Base-by-base conservation (phyloP, 2,329 filamentous ascomycete genomes). In the Botrytis byssoidea region DNA sequence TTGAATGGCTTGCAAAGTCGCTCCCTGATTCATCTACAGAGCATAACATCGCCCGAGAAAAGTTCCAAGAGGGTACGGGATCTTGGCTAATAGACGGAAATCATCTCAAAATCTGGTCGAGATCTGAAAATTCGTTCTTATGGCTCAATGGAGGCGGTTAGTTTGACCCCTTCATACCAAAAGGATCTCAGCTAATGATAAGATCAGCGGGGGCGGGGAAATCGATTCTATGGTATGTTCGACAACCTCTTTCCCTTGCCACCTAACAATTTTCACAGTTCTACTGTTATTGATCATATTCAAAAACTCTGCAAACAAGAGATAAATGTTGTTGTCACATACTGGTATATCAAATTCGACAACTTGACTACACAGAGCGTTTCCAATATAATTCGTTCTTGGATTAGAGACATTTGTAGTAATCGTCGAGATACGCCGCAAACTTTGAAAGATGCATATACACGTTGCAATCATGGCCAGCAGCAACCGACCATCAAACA, bases 261-360 rank as follows among this genome's bases (percentile, higher is more conserved):
- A 51, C 48, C 29, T 61, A 51, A 72, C 6, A 51, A 12, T 16
- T 16, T 22, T 14, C 9, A 37, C 44, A 74, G 72, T 65, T 76
- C 74, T 6, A 76, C 73, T 12, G 74, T 74, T 14, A 75, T 75
- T 37, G 63, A 74, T 3, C 10, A 70, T 40, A 37, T 74, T 60
- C 71, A 75, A 25, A 22, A 70, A 32, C 69, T 22, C 20, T 73
- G 35, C 59, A 32, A 40, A 40, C 35, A 72, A 42, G 55, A 71
- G 22, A 72, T 65, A 8, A 46, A 51, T 18, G 40, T 44, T 18
- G 29, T 66, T 32, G 44, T 74, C 16, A 37, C 65, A 22, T 76
- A 77, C 65, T 76, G 74, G 75, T 75, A 77, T 57, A 75, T 70
- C 37, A 71, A 68, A 42, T 77, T 75, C 40, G 48, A 60, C 7